Conservation (phyloP, 805 yeast species). For the Spathaspora passalidarum region DNA sequence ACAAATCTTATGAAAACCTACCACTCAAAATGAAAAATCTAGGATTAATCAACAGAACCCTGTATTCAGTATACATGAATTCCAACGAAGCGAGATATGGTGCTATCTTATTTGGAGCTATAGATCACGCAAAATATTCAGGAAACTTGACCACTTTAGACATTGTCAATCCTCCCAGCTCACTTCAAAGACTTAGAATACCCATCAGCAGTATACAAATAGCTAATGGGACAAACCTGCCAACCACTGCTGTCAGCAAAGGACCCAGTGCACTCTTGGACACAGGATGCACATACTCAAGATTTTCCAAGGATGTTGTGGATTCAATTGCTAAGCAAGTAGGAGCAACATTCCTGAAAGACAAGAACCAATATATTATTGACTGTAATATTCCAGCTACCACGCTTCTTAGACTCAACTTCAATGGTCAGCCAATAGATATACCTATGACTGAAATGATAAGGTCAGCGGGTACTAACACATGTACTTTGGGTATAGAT, state of each 20-base stretch:
- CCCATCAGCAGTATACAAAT: conserved; percentile 40
- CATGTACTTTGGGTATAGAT: not conserved
- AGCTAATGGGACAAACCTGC: not conserved
- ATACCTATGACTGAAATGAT: conserved; percentile 35
- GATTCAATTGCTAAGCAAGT: conserved; percentile 30
- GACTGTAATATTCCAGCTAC: conserved; percentile 31
- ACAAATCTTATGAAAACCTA: conserved; percentile 35
- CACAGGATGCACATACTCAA: conserved; percentile 35
- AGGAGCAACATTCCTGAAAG: conserved; percentile 39
- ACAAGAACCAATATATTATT: conserved; percentile 44
- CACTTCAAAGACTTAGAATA: conserved; percentile 44
- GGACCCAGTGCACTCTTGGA: conserved; percentile 24
- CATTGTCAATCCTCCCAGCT: conserved; percentile 14
- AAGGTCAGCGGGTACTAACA: not conserved
- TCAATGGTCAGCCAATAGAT: conserved; percentile 53
- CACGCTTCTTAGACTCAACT: conserved; percentile 38
- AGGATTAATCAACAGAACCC: conserved; percentile 31
- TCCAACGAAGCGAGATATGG: conserved; percentile 22
- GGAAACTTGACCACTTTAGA: conserved; percentile 33
- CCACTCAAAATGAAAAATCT: conserved; percentile 30
- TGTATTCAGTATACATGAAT: conserved; percentile 39
- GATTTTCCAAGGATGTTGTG: conserved; percentile 39
- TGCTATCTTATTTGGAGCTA: conserved; percentile 40
- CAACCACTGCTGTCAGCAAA: conserved; percentile 17
- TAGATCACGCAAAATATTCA: conserved; percentile 39